These are phyloP conservation scores for Aspergillus mulundensis DNA, from an alignment of 495 filamentous ascomycete species.

Conservation along the genomic window DNA sequence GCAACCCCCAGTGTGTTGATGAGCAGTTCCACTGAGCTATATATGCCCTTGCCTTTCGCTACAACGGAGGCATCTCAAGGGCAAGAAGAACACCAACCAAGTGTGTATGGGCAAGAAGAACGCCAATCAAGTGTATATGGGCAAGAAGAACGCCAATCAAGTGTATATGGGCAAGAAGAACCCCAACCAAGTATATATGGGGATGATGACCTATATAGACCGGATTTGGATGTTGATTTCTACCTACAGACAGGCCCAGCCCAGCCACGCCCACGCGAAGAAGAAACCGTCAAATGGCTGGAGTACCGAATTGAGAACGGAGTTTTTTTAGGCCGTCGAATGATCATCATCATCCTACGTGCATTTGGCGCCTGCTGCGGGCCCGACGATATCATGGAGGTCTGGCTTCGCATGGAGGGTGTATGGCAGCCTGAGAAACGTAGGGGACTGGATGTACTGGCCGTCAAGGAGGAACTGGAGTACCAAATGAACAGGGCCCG, in stretches of 20 bases:
- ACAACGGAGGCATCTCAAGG: background rate
- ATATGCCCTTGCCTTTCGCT: conserved; percentile 28
- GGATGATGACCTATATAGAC: conserved; percentile 13
- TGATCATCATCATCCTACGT: conserved; percentile 38
- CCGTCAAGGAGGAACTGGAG: conserved; percentile 39
- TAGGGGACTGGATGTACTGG: conserved; percentile 33
- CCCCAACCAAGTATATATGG: background rate
- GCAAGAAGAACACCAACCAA: background rate
- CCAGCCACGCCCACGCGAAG: conserved; percentile 7
- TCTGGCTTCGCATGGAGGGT: conserved; percentile 39
- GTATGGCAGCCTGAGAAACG: conserved; percentile 41
- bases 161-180: no score
- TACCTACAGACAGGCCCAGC: background rate
- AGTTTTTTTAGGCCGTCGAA: conserved; percentile 40
- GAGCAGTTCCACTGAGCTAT: conserved; percentile 19
- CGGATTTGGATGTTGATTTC: background rate
- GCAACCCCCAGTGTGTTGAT: background rate
- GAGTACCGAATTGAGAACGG: conserved; percentile 38
- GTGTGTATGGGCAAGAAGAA: conserved; percentile 6
- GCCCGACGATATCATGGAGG: conserved; percentile 35
- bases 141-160: no score
- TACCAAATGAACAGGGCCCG: conserved; percentile 25
- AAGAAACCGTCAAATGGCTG: conserved; percentile 14
- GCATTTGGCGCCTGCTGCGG: conserved; percentile 42
- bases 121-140: no score